phyloP scores from a whole-genome alignment of 1,284 basidiomycete species.

The Apiotrichum mycotoxinovorans region DNA sequence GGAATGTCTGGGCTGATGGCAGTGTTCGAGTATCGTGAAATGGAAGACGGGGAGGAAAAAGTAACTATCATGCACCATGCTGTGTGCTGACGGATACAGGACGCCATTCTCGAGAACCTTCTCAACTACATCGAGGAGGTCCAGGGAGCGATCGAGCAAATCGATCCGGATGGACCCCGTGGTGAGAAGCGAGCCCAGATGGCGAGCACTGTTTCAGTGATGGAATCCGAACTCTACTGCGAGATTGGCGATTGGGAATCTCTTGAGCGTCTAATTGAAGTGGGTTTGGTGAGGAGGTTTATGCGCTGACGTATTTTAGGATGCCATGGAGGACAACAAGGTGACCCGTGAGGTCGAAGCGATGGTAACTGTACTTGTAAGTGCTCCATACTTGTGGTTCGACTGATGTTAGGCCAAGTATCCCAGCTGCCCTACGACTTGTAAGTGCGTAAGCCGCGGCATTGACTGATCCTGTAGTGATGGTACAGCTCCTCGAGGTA shows the following conservation, averaged over 20 bases:
- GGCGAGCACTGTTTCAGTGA: neutral
- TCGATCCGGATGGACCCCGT: neutral
- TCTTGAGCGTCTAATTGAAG: neutral
- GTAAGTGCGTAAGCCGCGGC: neutral
- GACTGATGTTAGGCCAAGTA: neutral
- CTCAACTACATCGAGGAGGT: neutral
- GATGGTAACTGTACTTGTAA: constrained; percentile 2
- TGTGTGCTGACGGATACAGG: neutral
- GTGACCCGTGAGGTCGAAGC: constrained; percentile 1
- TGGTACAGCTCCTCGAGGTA: constrained; percentile 1
- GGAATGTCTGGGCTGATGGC: neutral
- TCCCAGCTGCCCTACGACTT: neutral
- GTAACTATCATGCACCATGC: neutral
- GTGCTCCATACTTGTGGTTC: neutral
- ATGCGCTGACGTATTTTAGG: neutral
- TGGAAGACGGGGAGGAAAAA: constrained; percentile 7
- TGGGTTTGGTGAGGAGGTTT: neutral
- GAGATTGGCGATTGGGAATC: constrained; percentile 8
- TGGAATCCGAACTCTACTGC: constrained; percentile 12
- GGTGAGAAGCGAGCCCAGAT: neutral
- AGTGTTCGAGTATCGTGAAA: constrained; percentile 9
- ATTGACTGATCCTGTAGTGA: neutral
- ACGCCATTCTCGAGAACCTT: neutral
- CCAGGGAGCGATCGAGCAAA: neutral
- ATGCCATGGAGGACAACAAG: neutral